Base-by-base conservation (phyloP, 2,329 filamentous ascomycete genomes). In the Colletotrichum costaricense region DNA sequence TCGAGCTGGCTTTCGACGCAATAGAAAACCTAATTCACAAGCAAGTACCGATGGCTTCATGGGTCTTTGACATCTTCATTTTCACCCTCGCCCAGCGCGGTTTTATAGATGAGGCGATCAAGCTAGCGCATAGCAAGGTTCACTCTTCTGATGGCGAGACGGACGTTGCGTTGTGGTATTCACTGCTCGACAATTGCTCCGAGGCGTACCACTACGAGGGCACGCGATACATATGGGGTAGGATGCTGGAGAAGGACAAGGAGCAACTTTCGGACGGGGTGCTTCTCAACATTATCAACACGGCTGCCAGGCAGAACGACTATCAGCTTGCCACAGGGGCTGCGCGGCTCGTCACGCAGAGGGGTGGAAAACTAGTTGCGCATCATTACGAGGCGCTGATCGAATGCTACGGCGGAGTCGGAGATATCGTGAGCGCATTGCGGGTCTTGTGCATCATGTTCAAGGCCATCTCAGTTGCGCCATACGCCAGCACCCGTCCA, bases 351-450 rank as follows among this genome's bases (percentile, higher is more conserved):
- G 86, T 96, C 22, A 87, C 88, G 5, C 85, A 88, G 9, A 88
- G 91, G 28, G 87, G 87, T 16, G 87, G 88, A 1, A 86, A 88
- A 54, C 86, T 95, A 49, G 85, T 87, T 9, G 82, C 88, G 6
- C 87, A 93, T 74, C 94, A 98, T 79, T 97, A 97, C 82, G 95
- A 97, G 80, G 88, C 93, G 33, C 87, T 98, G 33, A 85, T 95
- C 7, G 91, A 94, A 70, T 89, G 93, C 4, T 94, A 97, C 78
- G 86, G 91, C 12, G 84, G 85, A 4, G 78, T 80, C 4, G 86
- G 87, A 2, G 91, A 97, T 75, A 78, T 96, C 8, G 82, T 84
- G 28, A 90, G 91, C 30, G 93, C 93, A 0, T 86, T 98, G 46
- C 88, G 90, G 54, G 87, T 93, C 1, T 85, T 98, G 19, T 90